phyloP scores from a whole-genome alignment of 345 rosid species.

The Boechera divaricarpa region DNA sequence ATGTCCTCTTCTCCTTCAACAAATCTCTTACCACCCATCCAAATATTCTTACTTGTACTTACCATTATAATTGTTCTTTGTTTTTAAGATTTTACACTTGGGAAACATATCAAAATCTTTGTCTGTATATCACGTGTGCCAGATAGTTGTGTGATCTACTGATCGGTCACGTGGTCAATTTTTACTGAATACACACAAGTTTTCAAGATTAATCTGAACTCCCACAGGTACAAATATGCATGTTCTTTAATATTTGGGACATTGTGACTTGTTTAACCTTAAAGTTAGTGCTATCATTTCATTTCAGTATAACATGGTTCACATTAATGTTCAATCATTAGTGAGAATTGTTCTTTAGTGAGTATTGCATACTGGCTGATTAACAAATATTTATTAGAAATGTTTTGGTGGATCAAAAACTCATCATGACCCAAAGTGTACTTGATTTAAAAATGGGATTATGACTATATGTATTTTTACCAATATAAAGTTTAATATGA shows the following conservation, averaged over 20 bases:
- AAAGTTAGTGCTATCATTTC: slow-evolving; percentile 3
- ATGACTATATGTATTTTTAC: background rate
- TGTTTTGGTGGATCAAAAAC: slow-evolving; percentile 1
- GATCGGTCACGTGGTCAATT: background rate
- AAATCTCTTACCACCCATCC: slow-evolving; percentile 10
- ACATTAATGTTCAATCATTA: slow-evolving; percentile 8
- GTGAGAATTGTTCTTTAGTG: slow-evolving; percentile 1
- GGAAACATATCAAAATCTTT: slow-evolving; percentile 9
- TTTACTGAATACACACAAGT: slow-evolving; percentile 2
- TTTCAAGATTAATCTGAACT: background rate
- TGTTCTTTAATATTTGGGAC: slow-evolving; percentile 7
- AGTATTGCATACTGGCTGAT: background rate
- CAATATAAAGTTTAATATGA: background rate
- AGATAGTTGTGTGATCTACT: background rate
- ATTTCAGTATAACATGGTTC: slow-evolving; percentile 29
- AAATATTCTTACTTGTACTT: slow-evolving; percentile 20
- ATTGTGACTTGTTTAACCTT: slow-evolving; percentile 23
- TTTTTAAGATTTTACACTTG: slow-evolving; percentile 10
- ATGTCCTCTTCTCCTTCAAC: slow-evolving; percentile 21
- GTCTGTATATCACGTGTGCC: background rate
- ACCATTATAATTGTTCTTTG: background rate
- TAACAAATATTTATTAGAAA: background rate
- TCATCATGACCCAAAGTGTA: background rate
- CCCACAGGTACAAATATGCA: background rate
- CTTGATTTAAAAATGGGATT: background rate